phyloP scores from a whole-genome alignment of 345 rosid genomes.

The Microcos paniculata region DNA sequence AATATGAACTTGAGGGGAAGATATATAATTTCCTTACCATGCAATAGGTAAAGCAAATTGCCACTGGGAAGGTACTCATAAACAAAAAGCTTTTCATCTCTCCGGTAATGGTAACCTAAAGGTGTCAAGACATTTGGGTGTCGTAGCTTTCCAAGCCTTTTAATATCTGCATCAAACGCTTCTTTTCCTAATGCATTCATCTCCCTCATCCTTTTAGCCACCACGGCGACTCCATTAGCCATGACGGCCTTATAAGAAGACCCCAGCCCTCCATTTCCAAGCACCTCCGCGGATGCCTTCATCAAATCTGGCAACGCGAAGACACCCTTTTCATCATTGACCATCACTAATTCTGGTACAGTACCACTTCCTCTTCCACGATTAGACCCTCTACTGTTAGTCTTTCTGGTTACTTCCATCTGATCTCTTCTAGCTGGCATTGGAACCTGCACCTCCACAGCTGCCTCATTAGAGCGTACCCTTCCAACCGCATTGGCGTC shows the following conservation, averaged over 20 bases:
- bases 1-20: background rate
- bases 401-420: conserved; percentile 13
- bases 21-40: conserved; percentile 35
- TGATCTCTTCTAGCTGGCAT: conserved; percentile 19
- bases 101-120: conserved; percentile 63
- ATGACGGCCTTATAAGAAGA: conserved; percentile 60
- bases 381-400: conserved; percentile 12
- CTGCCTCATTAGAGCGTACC: conserved; percentile 1
- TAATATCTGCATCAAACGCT: conserved; percentile 56
- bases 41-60: conserved; percentile 63
- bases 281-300: conserved; percentile 80
- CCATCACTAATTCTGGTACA: conserved; percentile 44
- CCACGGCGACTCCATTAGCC: conserved; percentile 45
- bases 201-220: conserved; percentile 71
- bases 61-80: conserved; percentile 57
- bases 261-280: conserved; percentile 63
- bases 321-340: conserved; percentile 56
- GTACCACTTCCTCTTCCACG: background rate
- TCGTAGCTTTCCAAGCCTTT: conserved; percentile 42
- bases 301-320: conserved; percentile 67
- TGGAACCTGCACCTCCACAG: conserved; percentile 37
- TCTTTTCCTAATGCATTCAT: conserved; percentile 48
- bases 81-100: conserved; percentile 70
- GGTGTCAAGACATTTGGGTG: conserved; percentile 63
- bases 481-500: conserved; percentile 10